Evolutionary conservation across 1,284 basidiomycete genomes (phyloP), one percentile per base, ranked within the genome.

Genomic region (Xerocomus tenax): DNA sequence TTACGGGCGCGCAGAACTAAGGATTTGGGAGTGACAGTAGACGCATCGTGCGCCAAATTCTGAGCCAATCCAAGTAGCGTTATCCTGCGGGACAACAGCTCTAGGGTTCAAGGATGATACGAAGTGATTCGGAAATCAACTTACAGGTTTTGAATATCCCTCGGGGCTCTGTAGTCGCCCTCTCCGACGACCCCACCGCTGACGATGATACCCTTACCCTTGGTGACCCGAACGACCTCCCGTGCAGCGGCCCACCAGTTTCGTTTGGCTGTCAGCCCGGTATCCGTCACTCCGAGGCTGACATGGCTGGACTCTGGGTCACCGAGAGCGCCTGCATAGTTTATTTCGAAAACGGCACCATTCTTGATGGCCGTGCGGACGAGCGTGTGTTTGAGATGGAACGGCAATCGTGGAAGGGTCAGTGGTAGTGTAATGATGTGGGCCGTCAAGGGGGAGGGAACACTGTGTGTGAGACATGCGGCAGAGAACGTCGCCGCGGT

Each of bases 381-480:
- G 40, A 90, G 75, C 0, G 87, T 90, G 55, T 90, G 84, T 60
- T 88, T 90, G 56, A 93, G 73, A 58, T 84, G 76, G 64, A 87
- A 92, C 0, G 88, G 84, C 0, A 91, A 74, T 3, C 88, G 80
- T 0, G 88, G 83, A 0, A 81, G 72, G 0, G 84, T 84, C n/a
- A 92, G 74, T 13, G 91, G 90, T 21, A 93, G 71, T 0, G 84
- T 75, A 51, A 94, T 88, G 48, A 94, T 80, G 61, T 92, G 89
- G 0, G 88, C 79, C 6, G 88, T 88, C 39, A 87, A 71, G 0
- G 81, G 76, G 0, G 87, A 89, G 8, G 91, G 86, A 26, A 78
- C 74, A n/a, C 80, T 84, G 57, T 91, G 83, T 0, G 87, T 86
- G 10, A 92, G 74, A 56, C 90, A 91, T 4, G 89, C 87, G 28